A percentile compares a stretch with the other conserved stretches of the same genome.
These are phyloP conservation scores for Dryadomyces quercus-mongolicae DNA, from an alignment of 2,329 filamentous ascomycete species.

Conservation along the genomic window DNA sequence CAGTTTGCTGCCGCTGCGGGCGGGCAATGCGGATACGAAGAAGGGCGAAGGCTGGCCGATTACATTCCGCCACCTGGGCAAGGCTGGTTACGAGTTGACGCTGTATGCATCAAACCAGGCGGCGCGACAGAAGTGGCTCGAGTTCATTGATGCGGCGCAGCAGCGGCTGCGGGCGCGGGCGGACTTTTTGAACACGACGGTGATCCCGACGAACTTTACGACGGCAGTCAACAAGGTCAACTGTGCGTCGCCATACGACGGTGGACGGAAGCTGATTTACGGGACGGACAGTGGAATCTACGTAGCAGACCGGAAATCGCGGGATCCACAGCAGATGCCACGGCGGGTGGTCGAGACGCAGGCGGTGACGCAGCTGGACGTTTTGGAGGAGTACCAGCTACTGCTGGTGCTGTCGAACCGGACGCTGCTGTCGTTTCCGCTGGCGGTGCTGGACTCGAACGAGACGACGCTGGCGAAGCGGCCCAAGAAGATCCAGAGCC, in stretches of 20 bases:
- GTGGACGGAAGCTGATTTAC: constrained; percentile 85
- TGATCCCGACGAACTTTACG: constrained; percentile 49
- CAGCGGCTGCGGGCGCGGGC: constrained; percentile 75
- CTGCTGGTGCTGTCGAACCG: constrained; percentile 88
- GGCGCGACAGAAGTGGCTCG: constrained; percentile 90
- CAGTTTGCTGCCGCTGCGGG: constrained; percentile 49
- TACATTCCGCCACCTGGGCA: constrained; percentile 90
- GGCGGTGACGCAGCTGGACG: constrained; percentile 88
- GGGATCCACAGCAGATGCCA: constrained; percentile 61
- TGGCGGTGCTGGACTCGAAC: constrained; percentile 74
- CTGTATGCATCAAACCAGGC: constrained; percentile 78
- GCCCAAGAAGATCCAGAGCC: constrained; percentile 90
- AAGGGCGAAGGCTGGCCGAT: constrained; percentile 76
- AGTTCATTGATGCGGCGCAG: constrained; percentile 87
- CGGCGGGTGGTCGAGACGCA: constrained; percentile 75
- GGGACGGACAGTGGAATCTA: constrained; percentile 93
- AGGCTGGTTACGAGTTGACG: constrained; percentile 86
- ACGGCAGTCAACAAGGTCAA: constrained; percentile 70
- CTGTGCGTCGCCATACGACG: constrained; percentile 88
- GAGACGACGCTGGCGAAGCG: constrained; percentile 73
- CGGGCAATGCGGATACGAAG: constrained; percentile 39
- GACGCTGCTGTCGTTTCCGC: constrained; percentile 77
- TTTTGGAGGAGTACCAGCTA: constrained; percentile 88
- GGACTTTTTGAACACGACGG: constrained; percentile 72
- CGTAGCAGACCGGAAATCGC: constrained; percentile 79